Evolutionary conservation across 805 yeast species (phyloP).

Genomic region (Candida bentonensis): DNA sequence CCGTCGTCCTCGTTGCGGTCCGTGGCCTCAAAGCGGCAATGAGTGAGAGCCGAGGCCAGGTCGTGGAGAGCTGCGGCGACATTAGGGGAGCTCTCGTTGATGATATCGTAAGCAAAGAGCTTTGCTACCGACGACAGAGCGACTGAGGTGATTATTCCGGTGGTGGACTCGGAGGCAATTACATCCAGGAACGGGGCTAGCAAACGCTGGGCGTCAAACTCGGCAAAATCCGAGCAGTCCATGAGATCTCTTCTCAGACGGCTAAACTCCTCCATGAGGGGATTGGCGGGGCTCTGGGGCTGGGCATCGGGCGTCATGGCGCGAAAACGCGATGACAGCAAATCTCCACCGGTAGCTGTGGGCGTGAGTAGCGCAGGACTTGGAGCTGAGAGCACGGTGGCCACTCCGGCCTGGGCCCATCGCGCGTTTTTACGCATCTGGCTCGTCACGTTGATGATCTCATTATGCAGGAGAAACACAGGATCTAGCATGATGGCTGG

Average conservation of each 20-base stretch:
- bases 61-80: conserved; percentile 47
- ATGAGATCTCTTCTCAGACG: background rate
- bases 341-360: background rate
- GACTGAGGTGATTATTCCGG: conserved; percentile 73
- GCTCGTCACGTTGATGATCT: conserved; percentile 67
- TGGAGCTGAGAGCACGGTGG: conserved; percentile 61
- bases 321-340: background rate
- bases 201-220: conserved; percentile 57
- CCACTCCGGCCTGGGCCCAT: conserved; percentile 61
- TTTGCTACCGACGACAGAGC: conserved; percentile 67
- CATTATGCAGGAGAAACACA: conserved; percentile 60
- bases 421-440: conserved; percentile 77
- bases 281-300: background rate
- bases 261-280: conserved; percentile 1
- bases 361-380: conserved; percentile 9
- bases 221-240: background rate
- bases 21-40: conserved; percentile 90
- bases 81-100: conserved; percentile 41
- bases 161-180: conserved; percentile 68
- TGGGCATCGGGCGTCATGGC: background rate
- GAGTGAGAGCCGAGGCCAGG: conserved; percentile 65
- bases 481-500: conserved; percentile 1
- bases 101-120: conserved; percentile 54
- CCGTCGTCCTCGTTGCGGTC: conserved; percentile 89
- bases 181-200: conserved; percentile 78